phyloP scores from a whole-genome alignment of 140 eudicot species.

The Ambrosia hybrid region DNA sequence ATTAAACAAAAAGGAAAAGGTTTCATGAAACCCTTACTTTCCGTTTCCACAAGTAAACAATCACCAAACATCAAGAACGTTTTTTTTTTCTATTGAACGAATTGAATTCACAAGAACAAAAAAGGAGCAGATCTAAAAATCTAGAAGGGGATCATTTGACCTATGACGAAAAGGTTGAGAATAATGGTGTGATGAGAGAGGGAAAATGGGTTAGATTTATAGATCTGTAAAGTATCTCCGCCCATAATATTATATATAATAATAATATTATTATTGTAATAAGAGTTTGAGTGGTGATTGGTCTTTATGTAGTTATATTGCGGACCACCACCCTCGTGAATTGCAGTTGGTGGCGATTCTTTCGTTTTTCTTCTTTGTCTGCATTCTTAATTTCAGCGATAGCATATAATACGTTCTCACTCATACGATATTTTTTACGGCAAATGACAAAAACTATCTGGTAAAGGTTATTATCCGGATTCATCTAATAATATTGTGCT shows the following conservation, averaged over 20 bases:
- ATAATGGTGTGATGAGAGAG: conserved; percentile 31
- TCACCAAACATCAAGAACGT: neutral
- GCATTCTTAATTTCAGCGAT: neutral
- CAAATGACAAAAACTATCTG: too few species aligned
- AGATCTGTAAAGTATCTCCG: conserved; percentile 42
- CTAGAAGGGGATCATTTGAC: conserved; percentile 19
- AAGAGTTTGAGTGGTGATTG: conserved; percentile 12
- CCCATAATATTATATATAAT: conserved; percentile 12
- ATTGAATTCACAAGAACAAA: conserved; percentile 1
- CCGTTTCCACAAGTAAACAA: conserved; percentile 17
- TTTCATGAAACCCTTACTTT: conserved; percentile 15
- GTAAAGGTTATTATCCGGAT: too few species aligned
- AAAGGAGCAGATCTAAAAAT: conserved; percentile 29
- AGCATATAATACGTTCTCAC: too few species aligned
- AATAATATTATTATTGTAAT: neutral
- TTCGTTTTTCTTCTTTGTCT: conserved; percentile 30
- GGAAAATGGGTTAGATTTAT: neutral
- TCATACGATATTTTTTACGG: too few species aligned
- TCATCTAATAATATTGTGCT: too few species aligned
- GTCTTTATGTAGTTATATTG: neutral
- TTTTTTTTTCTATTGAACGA: neutral
- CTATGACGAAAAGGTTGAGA: conserved; percentile 26
- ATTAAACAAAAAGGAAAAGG: neutral
- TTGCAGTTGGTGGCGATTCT: conserved; percentile 40
- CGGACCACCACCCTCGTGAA: neutral